Base-by-base conservation (phyloP, 306 rosid genomes). In the Neltuma alba region DNA sequence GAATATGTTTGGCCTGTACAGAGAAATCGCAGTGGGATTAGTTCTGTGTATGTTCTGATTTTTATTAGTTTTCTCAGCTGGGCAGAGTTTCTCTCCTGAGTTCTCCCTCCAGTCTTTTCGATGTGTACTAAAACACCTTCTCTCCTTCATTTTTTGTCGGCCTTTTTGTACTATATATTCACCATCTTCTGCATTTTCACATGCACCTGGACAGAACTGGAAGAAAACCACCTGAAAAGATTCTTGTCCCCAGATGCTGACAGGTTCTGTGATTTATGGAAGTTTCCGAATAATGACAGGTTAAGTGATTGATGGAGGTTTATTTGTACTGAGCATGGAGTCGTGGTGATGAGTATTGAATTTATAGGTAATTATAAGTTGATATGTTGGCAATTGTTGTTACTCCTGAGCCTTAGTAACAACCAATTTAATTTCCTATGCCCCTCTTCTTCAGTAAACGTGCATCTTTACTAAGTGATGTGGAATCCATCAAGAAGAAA, bases 1-100 rank as follows among this genome's bases (percentile, higher is more conserved):
- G 72, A 72, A 62, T 15, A 74, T 75, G 83, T 21, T 78, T 80
- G 89, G 76, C 60, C 40, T 84, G 82, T 74, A 81, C 68, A 75
- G 80, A 80, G 62, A 73, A 55, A 74, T 77, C 50, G 82, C 75
- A 31, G 50, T 77, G 31, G 47, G 34, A 76, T 61, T 37, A 36
- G 81, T 40, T 82, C 13, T 69, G 28, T n/a, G n/a, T 62, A 55
- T 82, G 50, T 82, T 81, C 73, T 40, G 54, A 40, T 41, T 37
- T 66, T 52, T 76, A 28, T 6, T 79, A 71, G 76, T 68, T 68
- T 37, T 48, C 57, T 48, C 10, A 5, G 21, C 54, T 45, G 6
- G 21, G 20, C n/a, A 2, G 36, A 33, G 2, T 37, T 5, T 37
- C 40, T 37, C 40, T 37, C 54, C n/a, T n/a, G n/a, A n/a, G n/a